Conservation (phyloP, 2,329 filamentous ascomycete genomes). For the Sporothrix humicola region DNA sequence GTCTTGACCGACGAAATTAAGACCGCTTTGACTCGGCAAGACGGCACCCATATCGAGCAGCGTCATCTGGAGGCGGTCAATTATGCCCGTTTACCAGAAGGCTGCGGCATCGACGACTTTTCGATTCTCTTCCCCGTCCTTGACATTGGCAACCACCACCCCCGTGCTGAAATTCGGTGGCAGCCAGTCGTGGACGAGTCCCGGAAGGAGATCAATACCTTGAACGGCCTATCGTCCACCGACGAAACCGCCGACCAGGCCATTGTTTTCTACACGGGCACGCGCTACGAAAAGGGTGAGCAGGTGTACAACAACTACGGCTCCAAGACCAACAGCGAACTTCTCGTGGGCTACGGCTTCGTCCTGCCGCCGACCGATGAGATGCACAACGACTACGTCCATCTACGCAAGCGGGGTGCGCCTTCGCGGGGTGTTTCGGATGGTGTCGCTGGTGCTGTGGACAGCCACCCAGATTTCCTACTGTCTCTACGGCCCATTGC, state of each 20-base stretch:
- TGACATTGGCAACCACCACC: conserved; percentile 74
- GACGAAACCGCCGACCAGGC: background rate
- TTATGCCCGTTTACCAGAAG: conserved; percentile 41
- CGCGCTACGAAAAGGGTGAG: conserved; percentile 56
- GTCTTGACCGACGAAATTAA: conserved; percentile 51
- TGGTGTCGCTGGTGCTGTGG: conserved; percentile 23
- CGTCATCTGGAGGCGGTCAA: background rate
- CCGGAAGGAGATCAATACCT: background rate
- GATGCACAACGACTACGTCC: conserved; percentile 66
- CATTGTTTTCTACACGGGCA: conserved; percentile 52
- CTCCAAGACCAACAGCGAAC: conserved; percentile 73
- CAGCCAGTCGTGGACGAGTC: conserved; percentile 49
- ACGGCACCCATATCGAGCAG: background rate
- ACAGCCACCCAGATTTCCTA: conserved; percentile 51
- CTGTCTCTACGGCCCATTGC: conserved; percentile 58
- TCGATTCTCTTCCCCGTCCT: conserved; percentile 73
- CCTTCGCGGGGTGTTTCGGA: conserved; percentile 24
- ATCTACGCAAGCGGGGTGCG: conserved; percentile 56
- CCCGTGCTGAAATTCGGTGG: conserved; percentile 66
- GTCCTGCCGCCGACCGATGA: conserved; percentile 54
- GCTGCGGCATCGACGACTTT: conserved; percentile 58
- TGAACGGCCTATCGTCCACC: background rate
- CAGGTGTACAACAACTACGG: conserved; percentile 76
- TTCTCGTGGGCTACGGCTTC: conserved; percentile 69
- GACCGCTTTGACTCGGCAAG: background rate